A percentile compares a stretch with the other conserved stretches of the same genome.
Conservation (phyloP, 208 protist genomes). For the Crithidia sp. region DNA sequence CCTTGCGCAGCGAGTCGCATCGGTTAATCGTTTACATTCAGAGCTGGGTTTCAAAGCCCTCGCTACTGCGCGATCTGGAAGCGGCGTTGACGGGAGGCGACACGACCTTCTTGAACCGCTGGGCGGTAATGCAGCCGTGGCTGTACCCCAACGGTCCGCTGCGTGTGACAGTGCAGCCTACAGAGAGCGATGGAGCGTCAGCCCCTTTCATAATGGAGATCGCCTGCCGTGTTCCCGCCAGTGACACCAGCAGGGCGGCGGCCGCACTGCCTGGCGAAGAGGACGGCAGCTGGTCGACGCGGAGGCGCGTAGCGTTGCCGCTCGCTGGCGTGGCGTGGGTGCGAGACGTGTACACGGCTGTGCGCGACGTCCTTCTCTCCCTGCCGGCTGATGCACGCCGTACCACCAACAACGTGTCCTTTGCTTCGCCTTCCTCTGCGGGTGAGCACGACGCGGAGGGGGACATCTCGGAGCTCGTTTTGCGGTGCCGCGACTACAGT, state of each 20-base stretch:
- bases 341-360: neutral
- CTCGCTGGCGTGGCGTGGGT: neutral
- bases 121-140: conserved; percentile 19
- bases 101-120: conserved; percentile 21
- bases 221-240: neutral
- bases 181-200: too few relatives aligned
- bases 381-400: neutral
- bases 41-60: too few relatives aligned
- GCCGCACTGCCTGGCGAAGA: neutral
- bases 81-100: too few relatives aligned
- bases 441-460: neutral
- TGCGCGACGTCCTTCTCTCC: neutral
- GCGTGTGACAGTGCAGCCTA: neutral
- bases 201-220: too few relatives aligned
- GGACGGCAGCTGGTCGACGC: neutral
- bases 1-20: neutral
- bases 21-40: too few relatives aligned
- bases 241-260: too few relatives aligned
- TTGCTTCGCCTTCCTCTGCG: neutral
- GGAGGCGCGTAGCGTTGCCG: neutral
- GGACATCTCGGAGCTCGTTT: neutral
- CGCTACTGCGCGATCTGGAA: too few relatives aligned
- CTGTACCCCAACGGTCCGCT: conserved; percentile 8
- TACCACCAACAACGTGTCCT: too few relatives aligned
- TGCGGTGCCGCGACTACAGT: conserved; percentile 2